Evolutionary conservation across 371 early-diverging fungal species (phyloP).

Genomic region (Rhizopus stolonifer): DNA sequence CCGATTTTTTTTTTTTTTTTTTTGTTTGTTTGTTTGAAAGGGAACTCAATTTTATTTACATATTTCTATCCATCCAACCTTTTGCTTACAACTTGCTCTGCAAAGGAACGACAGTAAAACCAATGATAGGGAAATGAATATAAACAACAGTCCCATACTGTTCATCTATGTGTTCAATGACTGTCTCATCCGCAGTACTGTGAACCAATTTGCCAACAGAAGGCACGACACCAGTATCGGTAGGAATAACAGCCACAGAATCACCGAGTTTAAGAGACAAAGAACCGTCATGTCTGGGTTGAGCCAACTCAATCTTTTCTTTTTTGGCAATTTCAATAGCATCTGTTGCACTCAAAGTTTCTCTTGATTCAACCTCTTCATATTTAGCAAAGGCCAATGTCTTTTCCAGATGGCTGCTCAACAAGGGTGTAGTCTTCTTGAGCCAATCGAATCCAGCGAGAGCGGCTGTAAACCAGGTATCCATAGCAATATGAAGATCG

Average conservation of each 20-base stretch:
- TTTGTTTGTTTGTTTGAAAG: too few species aligned
- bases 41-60: too few species aligned
- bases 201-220: slow-evolving; percentile 38
- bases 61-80: too few species aligned
- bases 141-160: slow-evolving; percentile 12
- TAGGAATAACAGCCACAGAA: slow-evolving; percentile 40
- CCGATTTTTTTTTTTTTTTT: too few species aligned
- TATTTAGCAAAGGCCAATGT: slow-evolving; percentile 21
- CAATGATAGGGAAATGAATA: slow-evolving; percentile 18
- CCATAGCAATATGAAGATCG: slow-evolving; percentile 17
- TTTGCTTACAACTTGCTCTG: background rate
- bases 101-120: slow-evolving; percentile 12
- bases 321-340: slow-evolving; percentile 13
- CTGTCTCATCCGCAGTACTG: slow-evolving; percentile 26
- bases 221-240: slow-evolving; percentile 49
- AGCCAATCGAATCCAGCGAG: slow-evolving; percentile 8
- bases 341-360: background rate
- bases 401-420: slow-evolving; percentile 30
- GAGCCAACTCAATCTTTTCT: background rate
- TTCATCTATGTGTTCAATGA: slow-evolving; percentile 31
- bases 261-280: slow-evolving; percentile 34
- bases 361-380: slow-evolving; percentile 6
- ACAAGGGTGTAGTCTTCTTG: slow-evolving; percentile 3
- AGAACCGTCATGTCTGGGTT: slow-evolving; percentile 16
- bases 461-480: slow-evolving; percentile 3